A percentile compares a stretch with the other conserved stretches of the same genome.
phyloP scores from a whole-genome alignment of 768 basidiomycete species.

The Auricularia auricula-judae region DNA sequence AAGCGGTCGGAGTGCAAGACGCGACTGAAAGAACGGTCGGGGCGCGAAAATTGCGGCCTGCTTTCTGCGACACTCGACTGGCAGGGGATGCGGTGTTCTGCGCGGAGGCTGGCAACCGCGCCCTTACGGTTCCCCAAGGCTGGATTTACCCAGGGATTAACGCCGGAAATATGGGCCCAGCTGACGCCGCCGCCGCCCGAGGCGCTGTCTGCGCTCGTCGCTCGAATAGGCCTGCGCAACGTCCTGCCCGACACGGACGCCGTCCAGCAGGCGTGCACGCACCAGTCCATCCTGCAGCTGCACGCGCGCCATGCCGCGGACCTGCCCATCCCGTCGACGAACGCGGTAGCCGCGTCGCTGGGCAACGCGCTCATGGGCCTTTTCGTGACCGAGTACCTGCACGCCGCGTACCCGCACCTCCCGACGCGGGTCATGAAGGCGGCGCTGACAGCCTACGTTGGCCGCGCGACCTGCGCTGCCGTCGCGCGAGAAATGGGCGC shows the following conservation, averaged over 20 bases:
- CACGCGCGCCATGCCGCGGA: conserved; percentile 47
- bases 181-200: conserved; percentile 62
- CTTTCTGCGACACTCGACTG: not conserved
- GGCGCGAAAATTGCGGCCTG: not conserved
- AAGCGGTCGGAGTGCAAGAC: no score
- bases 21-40: not conserved
- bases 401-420: conserved; percentile 75
- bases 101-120: not conserved
- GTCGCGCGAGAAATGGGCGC: conserved; percentile 84
- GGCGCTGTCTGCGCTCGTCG: conserved; percentile 63
- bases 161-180: conserved; percentile 53
- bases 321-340: conserved; percentile 46
- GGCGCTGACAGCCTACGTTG: conserved; percentile 86
- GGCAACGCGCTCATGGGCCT: conserved; percentile 88
- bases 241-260: conserved; percentile 42
- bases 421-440: conserved; percentile 88
- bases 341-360: conserved; percentile 61
- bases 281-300: conserved; percentile 52
- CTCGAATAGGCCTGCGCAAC: conserved; percentile 60
- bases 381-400: conserved; percentile 77
- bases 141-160: not conserved
- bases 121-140: not conserved
- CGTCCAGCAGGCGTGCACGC: conserved; percentile 69
- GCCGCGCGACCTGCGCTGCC: conserved; percentile 68
- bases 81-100: not conserved